Evolutionary conservation across 2,329 filamentous ascomycete species (phyloP).

Genomic region (Diplodia intermedia): DNA sequence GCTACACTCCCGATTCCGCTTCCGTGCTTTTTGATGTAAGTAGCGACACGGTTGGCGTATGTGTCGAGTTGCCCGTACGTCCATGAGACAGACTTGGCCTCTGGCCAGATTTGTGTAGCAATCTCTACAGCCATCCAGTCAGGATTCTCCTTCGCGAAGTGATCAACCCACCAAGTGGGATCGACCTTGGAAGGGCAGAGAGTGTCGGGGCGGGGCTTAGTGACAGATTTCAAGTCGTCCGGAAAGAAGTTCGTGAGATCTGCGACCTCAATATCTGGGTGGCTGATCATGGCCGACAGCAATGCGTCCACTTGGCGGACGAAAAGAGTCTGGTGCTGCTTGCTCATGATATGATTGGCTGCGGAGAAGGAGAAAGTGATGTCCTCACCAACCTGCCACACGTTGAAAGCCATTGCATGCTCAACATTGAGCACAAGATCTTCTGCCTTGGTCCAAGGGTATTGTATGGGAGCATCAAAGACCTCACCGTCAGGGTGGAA

Average conservation of each 20-base stretch:
- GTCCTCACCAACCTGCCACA: constrained; percentile 38
- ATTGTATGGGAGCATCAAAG: constrained; percentile 5
- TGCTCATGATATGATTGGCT: constrained; percentile 39
- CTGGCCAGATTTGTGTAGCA: constrained; percentile 56
- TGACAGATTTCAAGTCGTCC: constrained; percentile 63
- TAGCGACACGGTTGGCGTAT: constrained; percentile 33
- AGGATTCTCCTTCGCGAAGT: constrained; percentile 62
- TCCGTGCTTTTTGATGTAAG: constrained; percentile 54
- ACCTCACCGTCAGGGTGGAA: constrained; percentile 39
- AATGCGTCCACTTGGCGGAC: constrained; percentile 43
- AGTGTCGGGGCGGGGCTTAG: constrained; percentile 62
- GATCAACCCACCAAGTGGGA: constrained; percentile 77
- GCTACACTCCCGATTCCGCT: constrained; percentile 61
- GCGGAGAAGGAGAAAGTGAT: constrained; percentile 41
- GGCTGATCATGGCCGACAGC: constrained; percentile 40
- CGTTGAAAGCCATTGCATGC: constrained; percentile 52
- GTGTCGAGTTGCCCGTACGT: constrained; percentile 33
- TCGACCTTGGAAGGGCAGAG: constrained; percentile 64
- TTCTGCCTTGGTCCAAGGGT: constrained; percentile 42
- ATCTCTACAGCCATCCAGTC: constrained; percentile 71
- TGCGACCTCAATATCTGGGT: constrained; percentile 39
- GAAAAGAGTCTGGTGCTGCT: constrained; percentile 42
- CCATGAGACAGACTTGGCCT: constrained; percentile 60
- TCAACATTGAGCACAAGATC: constrained; percentile 50
- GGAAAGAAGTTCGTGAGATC: constrained; percentile 40